Evolutionary conservation across 2,329 filamentous ascomycete species (phyloP), one percentile per base, ranked within the genome.

Genomic region (Alternaria infectoria): DNA sequence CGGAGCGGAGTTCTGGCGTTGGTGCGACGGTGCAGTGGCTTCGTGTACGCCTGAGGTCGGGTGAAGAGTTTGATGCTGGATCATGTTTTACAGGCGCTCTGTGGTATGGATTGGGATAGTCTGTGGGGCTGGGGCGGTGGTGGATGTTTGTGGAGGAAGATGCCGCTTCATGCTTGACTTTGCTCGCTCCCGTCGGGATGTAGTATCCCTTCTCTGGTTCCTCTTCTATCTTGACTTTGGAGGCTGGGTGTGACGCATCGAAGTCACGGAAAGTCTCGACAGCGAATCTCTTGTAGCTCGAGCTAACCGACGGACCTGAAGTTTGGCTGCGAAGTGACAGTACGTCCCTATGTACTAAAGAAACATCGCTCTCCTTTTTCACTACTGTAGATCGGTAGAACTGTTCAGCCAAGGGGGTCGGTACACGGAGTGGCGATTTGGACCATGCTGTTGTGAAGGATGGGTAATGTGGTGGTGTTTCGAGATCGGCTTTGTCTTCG

Each of bases 1-100:
- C 91, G 0, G 92, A 91, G 1, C 94, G 91, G 91, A 90, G 93
- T n/a, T 21, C n/a, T 3, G 86, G 67, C 54, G 69, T 66, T 54
- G 68, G 68, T 25, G 70, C 66, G 52, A 54, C 30, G 54, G 62
- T 51, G 62, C 58, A 28, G 64, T 64, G 86, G 12, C 83, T 84
- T 17, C 12, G 19, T 4, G 15, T 21, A 12, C 13, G 32, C 6
- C 15, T 43, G 21, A 25, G 10, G 13, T 23, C 21, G 19, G 46
- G 46, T 12, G 46, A 21, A 21, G 43, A 45, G 7, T 7, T 6
- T 19, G 43, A 45, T 45, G 17, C 17, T 13, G 19, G 43, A 7
- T 21, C 11, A 2, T 19, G 8, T 13, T 45, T 21, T 11, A 8
- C 43, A 21, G 28, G 49, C 6, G 49, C 49, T 40, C 23, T 32